Evolutionary conservation across 106 monocot species (phyloP), one percentile per base, ranked within the genome.

Genomic region (Allium cepa): DNA sequence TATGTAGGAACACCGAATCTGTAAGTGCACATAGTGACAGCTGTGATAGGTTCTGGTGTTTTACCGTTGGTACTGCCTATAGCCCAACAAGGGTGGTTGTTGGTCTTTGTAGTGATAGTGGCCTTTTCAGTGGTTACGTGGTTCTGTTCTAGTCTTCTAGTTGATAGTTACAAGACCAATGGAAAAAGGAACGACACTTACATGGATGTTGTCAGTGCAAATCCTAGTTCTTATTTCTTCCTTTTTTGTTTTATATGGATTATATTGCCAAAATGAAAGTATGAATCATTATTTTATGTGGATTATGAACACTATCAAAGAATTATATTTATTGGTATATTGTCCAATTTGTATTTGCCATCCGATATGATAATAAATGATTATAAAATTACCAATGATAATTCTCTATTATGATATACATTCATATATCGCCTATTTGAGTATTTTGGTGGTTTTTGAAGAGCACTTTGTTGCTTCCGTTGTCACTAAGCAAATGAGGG

Each of bases 131-230:
- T 76, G 51, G 55, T 76, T 36, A 69, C 75, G 9, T 69, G 75
- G 75, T 76, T 68, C 36, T 69, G 69, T 11, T 69, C 60, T 1
- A 60, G 26, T 9, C 69, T 76, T 17, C 69, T 69, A 17, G 76
- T 68, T 4, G 76, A 76, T 47, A 69, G 68, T 22, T 76, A 69
- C 76, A 16, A 69, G 36, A 46, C 58, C 27, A n/a, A 8, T 60
- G 17, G 62, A 47, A 70, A 62, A 13, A 69, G 76, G 55, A 76
- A 70, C 63, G 14, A 61, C 47, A 70, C 58, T 17, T 76, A 76
- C 63, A 76, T 26, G 53, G 69, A 69, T 10, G 76, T 53, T 57
- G 76, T 76, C 45, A 76, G 69, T 69, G 28, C 76, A 11, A 62
- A 76, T 53, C 63, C 64, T 46, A 70, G 76, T 76, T 22, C 63